Base-by-base conservation (phyloP, 768 basidiomycete genomes). In the Daedaleopsis sinensis region DNA sequence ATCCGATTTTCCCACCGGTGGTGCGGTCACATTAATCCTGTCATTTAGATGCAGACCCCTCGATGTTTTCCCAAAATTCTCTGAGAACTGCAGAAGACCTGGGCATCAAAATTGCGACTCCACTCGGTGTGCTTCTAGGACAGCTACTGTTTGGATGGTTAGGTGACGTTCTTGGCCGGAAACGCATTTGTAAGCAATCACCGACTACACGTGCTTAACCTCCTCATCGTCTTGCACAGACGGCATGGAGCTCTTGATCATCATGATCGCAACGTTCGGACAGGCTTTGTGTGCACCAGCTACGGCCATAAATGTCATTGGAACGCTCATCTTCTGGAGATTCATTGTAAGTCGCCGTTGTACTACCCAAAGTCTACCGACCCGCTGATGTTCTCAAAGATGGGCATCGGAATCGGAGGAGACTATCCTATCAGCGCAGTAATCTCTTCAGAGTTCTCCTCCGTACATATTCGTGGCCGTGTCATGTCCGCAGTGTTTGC, bases 401-500 rank as follows among this genome's bases (percentile, higher is more conserved):
- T 67, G 65, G 75, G 76, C 37, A 59, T 79, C 43, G 79, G 79
- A 43, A 78, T 81, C 50, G 79, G 80, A n/a, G 80, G 80, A 10
- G 80, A 82, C 57, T 81, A 81, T 66, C 81, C 80, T 19, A 66
- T 82, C 9, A 78, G 76, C 2, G 76, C 80, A n/a, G 75, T 79
- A 61, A 81, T 82, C 66, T 75, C 79, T 24, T 79, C 73, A 36
- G 81, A 82, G 64, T 82, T 82, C 67, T 77, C 81, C n/a, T 74
- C 79, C 15, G 75, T 73, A 21, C 69, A 77, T 37, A 80, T 79
- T 57, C 75, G 81, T 59, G 81, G 81, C 35, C 68, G 81, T 43
- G 77, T 82, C 72, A 80, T 82, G 79, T 73, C 80, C 52, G 78
- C 78, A 39, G 79, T 80, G n/a, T 81, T 81, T 67, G 74, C 80